phyloP scores from a whole-genome alignment of 495 filamentous ascomycete species.

The Talaromyces thailandensis region DNA sequence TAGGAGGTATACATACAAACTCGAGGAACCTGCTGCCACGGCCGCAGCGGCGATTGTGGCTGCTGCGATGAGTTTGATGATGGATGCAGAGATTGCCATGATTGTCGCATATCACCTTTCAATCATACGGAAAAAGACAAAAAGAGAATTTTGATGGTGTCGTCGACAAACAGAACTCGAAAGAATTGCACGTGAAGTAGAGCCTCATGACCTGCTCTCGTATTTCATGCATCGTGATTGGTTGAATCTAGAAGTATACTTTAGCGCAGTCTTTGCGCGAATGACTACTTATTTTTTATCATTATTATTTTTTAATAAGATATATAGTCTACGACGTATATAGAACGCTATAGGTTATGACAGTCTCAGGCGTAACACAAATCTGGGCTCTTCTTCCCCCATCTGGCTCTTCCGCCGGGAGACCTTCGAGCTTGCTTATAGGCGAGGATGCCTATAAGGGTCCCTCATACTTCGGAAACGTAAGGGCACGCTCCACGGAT shows the following conservation, averaged over 20 bases:
- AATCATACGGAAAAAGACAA: neutral
- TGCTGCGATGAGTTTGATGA: neutral
- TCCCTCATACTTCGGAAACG: too few species aligned
- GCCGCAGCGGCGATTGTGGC: neutral
- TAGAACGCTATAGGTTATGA: too few species aligned
- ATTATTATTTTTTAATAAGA: too few species aligned
- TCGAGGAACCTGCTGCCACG: neutral
- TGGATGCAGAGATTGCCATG: neutral
- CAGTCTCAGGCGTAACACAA: too few species aligned
- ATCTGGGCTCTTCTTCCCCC: too few species aligned
- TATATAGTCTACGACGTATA: too few species aligned
- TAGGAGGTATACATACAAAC: neutral
- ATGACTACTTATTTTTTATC: neutral
- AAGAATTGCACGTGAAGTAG: neutral
- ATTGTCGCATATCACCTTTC: neutral
- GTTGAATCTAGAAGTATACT: neutral
- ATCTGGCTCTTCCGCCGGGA: too few species aligned
- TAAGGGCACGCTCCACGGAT: too few species aligned
- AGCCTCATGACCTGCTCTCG: neutral
- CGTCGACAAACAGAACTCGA: neutral
- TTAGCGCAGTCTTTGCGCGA: neutral
- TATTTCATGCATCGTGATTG: neutral
- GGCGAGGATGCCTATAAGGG: too few species aligned
- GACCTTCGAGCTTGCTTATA: too few species aligned
- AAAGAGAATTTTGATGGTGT: neutral